phyloP scores from a whole-genome alignment of 768 basidiomycete genomes.

The Coprinopsis cinerea region DNA sequence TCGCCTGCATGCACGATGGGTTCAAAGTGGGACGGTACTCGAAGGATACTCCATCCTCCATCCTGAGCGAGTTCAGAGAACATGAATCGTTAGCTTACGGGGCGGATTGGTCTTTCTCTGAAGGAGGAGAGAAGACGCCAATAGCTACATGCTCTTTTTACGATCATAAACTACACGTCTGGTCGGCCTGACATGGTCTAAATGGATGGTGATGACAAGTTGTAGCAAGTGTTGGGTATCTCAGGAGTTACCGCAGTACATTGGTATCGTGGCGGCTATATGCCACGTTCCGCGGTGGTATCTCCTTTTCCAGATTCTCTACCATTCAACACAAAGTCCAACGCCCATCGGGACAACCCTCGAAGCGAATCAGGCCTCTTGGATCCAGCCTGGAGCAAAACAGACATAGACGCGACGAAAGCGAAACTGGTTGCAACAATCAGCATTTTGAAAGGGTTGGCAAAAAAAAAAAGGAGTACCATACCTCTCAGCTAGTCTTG shows the following conservation, averaged over 20 bases:
- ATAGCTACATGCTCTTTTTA: slow-evolving; percentile 95
- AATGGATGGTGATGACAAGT: not conserved
- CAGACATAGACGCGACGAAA: slow-evolving; percentile 60
- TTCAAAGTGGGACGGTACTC: slow-evolving; percentile 73
- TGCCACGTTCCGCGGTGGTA: not conserved
- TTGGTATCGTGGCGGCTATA: too few relatives aligned
- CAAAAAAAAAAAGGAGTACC: slow-evolving; percentile 13
- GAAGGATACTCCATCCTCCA: slow-evolving; percentile 22
- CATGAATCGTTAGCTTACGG: slow-evolving; percentile 90
- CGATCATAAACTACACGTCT: slow-evolving; percentile 78
- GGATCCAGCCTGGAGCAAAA: slow-evolving; percentile 55
- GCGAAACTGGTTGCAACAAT: slow-evolving; percentile 34
- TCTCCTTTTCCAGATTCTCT: not conserved
- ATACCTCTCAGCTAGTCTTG: slow-evolving; percentile 50
- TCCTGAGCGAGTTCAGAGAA: slow-evolving; percentile 58
- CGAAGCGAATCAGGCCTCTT: slow-evolving; percentile 62
- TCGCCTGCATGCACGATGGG: slow-evolving; percentile 98
- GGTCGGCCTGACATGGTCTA: slow-evolving; percentile 50
- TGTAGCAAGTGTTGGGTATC: not conserved
- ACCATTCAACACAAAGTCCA: slow-evolving; percentile 43
- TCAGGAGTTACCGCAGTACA: too few relatives aligned
- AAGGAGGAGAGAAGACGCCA: slow-evolving; percentile 31
- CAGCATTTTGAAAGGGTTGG: not conserved
- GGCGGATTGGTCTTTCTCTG: slow-evolving; percentile 74
- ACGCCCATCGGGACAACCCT: slow-evolving; percentile 68